These are phyloP conservation scores for Penicillium brevicompactum DNA, from an alignment of 2,329 filamentous ascomycete genomes.

Conservation along the genomic window DNA sequence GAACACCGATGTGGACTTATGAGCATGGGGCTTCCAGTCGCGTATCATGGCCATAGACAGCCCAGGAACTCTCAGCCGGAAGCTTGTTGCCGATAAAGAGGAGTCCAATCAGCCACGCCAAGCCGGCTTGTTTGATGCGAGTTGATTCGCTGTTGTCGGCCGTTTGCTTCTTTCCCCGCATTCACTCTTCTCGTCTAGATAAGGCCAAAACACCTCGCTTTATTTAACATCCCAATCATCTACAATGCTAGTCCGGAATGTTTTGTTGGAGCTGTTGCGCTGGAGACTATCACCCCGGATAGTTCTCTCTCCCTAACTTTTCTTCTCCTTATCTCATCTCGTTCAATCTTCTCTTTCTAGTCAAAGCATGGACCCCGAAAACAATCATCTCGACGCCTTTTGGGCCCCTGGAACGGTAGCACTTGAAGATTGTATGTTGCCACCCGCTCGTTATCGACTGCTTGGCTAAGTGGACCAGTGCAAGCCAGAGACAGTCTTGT, in stretches of 20 bases:
- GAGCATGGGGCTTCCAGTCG: too few relatives aligned
- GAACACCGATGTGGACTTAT: too few relatives aligned
- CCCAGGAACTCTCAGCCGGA: neutral
- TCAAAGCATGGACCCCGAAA: conserved; percentile 12
- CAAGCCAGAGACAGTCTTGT: conserved; percentile 16
- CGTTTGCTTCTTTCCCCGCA: conserved; percentile 3
- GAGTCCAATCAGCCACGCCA: conserved; percentile 2
- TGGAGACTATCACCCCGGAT: too few relatives aligned
- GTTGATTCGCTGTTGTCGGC: conserved; percentile 6
- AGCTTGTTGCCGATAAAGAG: neutral
- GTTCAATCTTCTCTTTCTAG: too few relatives aligned
- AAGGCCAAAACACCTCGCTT: neutral
- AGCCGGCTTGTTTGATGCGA: conserved; percentile 13
- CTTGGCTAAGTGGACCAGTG: neutral
- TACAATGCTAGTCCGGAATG: too few relatives aligned
- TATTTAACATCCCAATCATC: neutral
- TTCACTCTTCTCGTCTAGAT: conserved; percentile 2
- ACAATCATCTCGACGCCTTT: conserved; percentile 13
- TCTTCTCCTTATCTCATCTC: too few relatives aligned
- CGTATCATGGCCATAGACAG: too few relatives aligned
- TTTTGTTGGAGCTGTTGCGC: too few relatives aligned
- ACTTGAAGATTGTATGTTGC: conserved; percentile 22
- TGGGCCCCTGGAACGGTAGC: conserved; percentile 24
- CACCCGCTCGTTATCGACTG: neutral
- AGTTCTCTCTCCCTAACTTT: neutral